Evolutionary conservation across 331 rosid genomes (phyloP), one percentile per base, ranked within the genome.

Genomic region (Ulmus americana): DNA sequence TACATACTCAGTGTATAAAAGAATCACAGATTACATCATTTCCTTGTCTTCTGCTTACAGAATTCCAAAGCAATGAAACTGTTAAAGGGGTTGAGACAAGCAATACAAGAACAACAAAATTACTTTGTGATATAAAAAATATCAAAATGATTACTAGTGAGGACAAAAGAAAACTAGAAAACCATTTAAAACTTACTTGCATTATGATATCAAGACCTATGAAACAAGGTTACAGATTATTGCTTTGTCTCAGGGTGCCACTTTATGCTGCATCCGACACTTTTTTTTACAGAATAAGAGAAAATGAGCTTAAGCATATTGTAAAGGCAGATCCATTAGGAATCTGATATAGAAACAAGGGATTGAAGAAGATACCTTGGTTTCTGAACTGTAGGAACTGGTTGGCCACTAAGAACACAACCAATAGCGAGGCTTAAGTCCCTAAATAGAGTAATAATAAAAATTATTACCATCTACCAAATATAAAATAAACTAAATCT

Each of bases 231-330:
- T 58, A 57, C 69, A 62, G 16, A 53, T 77, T 63, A 85, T 60
- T 59, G 41, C 69, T 60, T 48, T 46, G 47, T 73, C 80, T 68
- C 79, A 0, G 86, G 98, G 78, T 89, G 91, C 96, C 98, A 92
- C 84, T 86, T 92, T 80, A 89, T 92, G 81, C 96, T 79, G 82
- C 98, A 92, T 83, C 96, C 96, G 81, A 92, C 78, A 72, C 98
- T 91, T 67, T 11, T 20, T 28, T 64, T 60, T 68, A 80, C 73
- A 70, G 14, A 46, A 62, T n/a, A 13, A 16, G 42, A 72, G 59
- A 49, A 65, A 46, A 57, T 7, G 6, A 53, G 39, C 63, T 50
- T 71, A 48, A 65, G 68, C 53, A 16, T 28, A 45, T 59, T 61
- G 74, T 16, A 54, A 51, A 43, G 71, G 58, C 10, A 3, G 11